Conservation (phyloP, 495 filamentous ascomycete genomes). For the Antarctomyces pellizariae region DNA sequence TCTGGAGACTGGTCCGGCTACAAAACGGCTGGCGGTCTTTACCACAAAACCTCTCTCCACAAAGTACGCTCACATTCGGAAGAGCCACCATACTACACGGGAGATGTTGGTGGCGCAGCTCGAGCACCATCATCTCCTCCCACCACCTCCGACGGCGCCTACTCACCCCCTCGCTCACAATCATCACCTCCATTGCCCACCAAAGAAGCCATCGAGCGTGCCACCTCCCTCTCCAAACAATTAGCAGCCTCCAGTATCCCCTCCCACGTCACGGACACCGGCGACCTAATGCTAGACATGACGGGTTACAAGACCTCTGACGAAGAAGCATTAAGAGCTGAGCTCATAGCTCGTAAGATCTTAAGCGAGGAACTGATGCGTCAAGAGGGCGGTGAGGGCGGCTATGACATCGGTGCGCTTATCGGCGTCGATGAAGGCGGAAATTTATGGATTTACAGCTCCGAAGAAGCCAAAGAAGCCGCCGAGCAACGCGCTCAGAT, state of each 20-base stretch:
- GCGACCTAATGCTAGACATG: conserved; percentile 98
- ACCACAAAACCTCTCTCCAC: no score
- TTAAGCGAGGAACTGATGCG: conserved; percentile 81
- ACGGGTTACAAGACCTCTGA: conserved; percentile 85
- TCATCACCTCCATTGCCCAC: conserved; percentile 45
- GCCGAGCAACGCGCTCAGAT: conserved; percentile 23
- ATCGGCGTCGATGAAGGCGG: conserved; percentile 89
- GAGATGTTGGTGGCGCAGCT: no score
- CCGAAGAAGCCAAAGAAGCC: conserved; percentile 77
- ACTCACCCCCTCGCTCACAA: no score
- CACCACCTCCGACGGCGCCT: no score
- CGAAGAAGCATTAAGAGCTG: conserved; percentile 73
- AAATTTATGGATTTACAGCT: conserved; percentile 97
- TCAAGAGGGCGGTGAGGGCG: no score
- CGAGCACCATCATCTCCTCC: no score
- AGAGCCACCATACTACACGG: no score
- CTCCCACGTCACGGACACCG: conserved; percentile 69
- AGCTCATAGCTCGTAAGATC: conserved; percentile 84
- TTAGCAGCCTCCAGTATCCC: conserved; percentile 77
- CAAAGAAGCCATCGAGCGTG: conserved; percentile 58
- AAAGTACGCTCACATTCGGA: no score
- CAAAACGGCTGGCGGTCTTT: no score
- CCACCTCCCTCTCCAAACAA: conserved; percentile 67
- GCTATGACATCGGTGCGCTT: conserved; percentile 86
- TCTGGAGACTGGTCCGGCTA: conserved; percentile 20